Evolutionary conservation across 495 filamentous ascomycete genomes (phyloP), one percentile per base, ranked within the genome.

Genomic region (Daldinia vernicosa): DNA sequence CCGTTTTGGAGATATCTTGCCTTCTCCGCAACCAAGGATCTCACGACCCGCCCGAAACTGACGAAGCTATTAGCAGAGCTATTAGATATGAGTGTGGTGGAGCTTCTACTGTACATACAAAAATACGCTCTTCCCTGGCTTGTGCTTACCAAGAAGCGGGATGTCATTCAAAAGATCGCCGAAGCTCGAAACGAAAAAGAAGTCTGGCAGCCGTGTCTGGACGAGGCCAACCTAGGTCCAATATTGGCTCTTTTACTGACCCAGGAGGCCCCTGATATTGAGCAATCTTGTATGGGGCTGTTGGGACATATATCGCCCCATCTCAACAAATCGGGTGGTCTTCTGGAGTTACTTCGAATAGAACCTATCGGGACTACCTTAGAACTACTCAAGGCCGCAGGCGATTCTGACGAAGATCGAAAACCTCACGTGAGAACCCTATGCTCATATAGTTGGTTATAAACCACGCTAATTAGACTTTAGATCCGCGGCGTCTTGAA

Each of bases 1-100:
- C 94, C 94, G 7, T 98, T 91, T 77, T 98, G 94, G 94, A 85
- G 87, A 68, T 94, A 84, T 17, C 83, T 99, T 51, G 92, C 93
- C 6, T 87, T 92, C 52, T 85, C 86, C 6, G 91, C 93, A 2
- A 89, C 94, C 15, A 93, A 93, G 76, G 92, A 97, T 67, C 78
- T 98, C 33, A 86, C 89, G 22, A 85, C 86, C 57, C 89, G 89
- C 51, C 95, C 96, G 40, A 91, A 97, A 74, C 92, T 92, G 71
- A 89, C 89, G 7, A 90, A 93, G 67, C 83, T 90, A 39, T 82
- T 99, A 17, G 92, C 94, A 19, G 92, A 96, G 66, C 75, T 98
- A 39, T 81, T 97, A 30, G 86, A 87, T 26, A 88, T 92, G 74
- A 90, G 87, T 51, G 86, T 97, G 2, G 77, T 86, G 27, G 87